These are phyloP conservation scores for Termitomyces heimii DNA, from an alignment of 768 basidiomycete genomes.

Conservation along the genomic window DNA sequence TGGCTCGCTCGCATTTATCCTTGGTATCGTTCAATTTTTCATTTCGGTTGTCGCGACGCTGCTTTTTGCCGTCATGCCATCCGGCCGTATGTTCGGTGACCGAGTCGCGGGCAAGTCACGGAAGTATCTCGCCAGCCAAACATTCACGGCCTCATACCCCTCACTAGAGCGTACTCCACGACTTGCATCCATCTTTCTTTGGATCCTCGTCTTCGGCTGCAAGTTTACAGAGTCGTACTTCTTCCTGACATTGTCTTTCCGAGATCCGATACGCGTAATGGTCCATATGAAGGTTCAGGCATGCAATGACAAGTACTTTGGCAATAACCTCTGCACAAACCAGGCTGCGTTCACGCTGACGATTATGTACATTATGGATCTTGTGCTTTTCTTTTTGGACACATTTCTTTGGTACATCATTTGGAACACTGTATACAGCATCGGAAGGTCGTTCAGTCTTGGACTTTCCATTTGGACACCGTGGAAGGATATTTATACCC, in stretches of 20 bases:
- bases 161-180: conserved; percentile 56
- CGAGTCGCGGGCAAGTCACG: conserved; percentile 91
- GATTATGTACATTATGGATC: conserved; percentile 99
- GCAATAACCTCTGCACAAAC: conserved; percentile 77
- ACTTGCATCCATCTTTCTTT: conserved; percentile 74
- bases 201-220: conserved; percentile 93
- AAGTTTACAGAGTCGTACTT: conserved; percentile 98
- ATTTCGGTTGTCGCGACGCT: conserved; percentile 84
- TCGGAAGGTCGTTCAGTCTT: conserved; percentile 80
- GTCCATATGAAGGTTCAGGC: conserved; percentile 93
- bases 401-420: conserved; percentile 99
- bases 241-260: conserved; percentile 93
- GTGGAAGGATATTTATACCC: conserved; percentile 95
- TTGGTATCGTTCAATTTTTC: conserved; percentile 95
- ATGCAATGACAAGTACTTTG: conserved; percentile 85
- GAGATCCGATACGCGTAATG: conserved; percentile 91
- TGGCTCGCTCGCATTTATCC: conserved; percentile 78
- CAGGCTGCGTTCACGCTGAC: conserved; percentile 94
- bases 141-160: conserved; percentile 96
- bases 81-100: conserved; percentile 98
- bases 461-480: conserved; percentile 99
- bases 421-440: conserved; percentile 95
- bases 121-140: conserved; percentile 97
- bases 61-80: conserved; percentile 88
- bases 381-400: conserved; percentile 96